Evolutionary conservation across 78 protist species (phyloP).

Genomic region (Polysphondylium violaceum): DNA sequence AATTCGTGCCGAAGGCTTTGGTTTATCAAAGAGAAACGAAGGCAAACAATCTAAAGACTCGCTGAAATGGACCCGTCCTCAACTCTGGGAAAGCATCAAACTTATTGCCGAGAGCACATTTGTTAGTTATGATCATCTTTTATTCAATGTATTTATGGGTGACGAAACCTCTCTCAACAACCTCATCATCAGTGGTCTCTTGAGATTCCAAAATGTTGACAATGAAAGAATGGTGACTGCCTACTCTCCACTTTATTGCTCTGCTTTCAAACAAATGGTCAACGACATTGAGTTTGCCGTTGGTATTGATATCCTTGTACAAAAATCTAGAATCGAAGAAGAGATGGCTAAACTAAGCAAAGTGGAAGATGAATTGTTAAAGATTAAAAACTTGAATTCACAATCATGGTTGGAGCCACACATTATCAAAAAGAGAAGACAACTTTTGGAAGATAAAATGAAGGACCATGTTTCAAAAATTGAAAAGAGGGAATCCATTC

Average conservation of each 20-base stretch:
- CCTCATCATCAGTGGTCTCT: slow-evolving; percentile 2
- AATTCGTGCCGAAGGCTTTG: slow-evolving; percentile 73
- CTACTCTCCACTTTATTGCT: slow-evolving; percentile 48
- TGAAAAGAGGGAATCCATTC: slow-evolving; percentile 49
- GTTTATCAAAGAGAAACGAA: slow-evolving; percentile 55
- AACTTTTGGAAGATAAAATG: slow-evolving; percentile 51
- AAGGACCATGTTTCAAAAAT: slow-evolving; percentile 65
- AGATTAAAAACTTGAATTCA: slow-evolving; percentile 30
- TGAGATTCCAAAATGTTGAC: slow-evolving; percentile 38
- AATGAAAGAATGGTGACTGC: slow-evolving; percentile 67
- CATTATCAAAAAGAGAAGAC: slow-evolving; percentile 34
- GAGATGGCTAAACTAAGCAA: slow-evolving; percentile 28
- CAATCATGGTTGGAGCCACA: slow-evolving; percentile 46
- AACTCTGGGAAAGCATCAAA: slow-evolving; percentile 72
- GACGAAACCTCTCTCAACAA: slow-evolving; percentile 60
- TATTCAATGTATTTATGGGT: slow-evolving; percentile 67
- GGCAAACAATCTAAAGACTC: background rate
- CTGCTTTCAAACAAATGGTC: slow-evolving; percentile 68
- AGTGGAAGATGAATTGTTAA: slow-evolving; percentile 69
- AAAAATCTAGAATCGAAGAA: slow-evolving; percentile 74
- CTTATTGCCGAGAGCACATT: slow-evolving; percentile 20
- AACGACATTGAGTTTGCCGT: slow-evolving; percentile 70
- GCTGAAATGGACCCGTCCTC: slow-evolving; percentile 71
- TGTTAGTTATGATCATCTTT: slow-evolving; percentile 40
- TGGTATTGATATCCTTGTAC: slow-evolving; percentile 71